Evolutionary conservation across 371 early-diverging fungal genomes (phyloP).

Genomic region (Rhizopus delemar): DNA sequence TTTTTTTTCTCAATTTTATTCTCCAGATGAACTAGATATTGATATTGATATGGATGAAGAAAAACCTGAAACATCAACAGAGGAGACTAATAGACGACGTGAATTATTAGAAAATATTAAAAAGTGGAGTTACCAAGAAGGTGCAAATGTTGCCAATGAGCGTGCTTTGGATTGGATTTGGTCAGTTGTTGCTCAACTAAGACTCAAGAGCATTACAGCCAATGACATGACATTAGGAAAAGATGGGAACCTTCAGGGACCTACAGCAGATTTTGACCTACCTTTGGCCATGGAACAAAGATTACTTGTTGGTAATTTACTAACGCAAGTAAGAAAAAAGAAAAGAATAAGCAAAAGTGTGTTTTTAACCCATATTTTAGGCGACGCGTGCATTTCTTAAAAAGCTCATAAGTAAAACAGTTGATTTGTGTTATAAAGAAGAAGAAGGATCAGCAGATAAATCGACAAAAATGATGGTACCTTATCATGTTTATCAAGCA

Average conservation of each 20-base stretch:
- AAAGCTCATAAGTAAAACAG: conserved; percentile 26
- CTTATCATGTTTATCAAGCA: conserved; percentile 55
- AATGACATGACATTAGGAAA: conserved; percentile 40
- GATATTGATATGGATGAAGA: conserved; percentile 39
- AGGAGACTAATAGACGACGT: conserved; percentile 8
- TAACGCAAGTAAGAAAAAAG: conserved; percentile 24
- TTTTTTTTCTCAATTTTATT: not conserved
- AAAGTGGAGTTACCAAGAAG: conserved; percentile 14
- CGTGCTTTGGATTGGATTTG: conserved; percentile 49
- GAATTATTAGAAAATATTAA: not conserved
- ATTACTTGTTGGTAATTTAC: conserved; percentile 33
- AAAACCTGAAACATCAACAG: not conserved
- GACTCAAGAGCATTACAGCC: conserved; percentile 38
- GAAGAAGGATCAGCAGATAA: conserved; percentile 27
- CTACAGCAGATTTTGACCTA: conserved; percentile 30
- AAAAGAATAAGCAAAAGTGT: not conserved
- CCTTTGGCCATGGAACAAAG: conserved; percentile 41
- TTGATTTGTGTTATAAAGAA: conserved; percentile 30
- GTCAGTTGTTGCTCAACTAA: conserved; percentile 42
- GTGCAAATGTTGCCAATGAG: conserved; percentile 32
- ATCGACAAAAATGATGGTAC: conserved; percentile 46
- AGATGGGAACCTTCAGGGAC: conserved; percentile 38
- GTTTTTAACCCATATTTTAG: conserved; percentile 6
- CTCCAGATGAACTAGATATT: conserved; percentile 44
- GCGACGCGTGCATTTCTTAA: conserved; percentile 34